phyloP scores from a whole-genome alignment of 192 early-diverging fungal species.

The Entomortierella parvispora region DNA sequence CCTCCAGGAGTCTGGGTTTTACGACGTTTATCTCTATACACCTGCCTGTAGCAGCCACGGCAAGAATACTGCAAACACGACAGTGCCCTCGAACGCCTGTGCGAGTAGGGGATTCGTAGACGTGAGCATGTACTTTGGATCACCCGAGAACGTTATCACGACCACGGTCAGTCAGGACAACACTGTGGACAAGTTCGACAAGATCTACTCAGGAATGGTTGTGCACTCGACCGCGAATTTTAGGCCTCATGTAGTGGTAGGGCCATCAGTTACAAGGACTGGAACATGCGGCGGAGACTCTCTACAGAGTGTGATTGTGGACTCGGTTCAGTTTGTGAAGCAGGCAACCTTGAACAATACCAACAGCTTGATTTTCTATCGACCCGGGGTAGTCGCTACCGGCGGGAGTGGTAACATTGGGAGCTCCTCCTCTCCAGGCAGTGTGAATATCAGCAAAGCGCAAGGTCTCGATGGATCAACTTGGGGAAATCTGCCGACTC shows the following conservation, averaged over 20 bases:
- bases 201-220: conserved; percentile 61
- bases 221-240: conserved; percentile 58
- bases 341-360: conserved; percentile 40
- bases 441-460: too few relatives aligned
- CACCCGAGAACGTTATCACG: conserved; percentile 30
- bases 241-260: conserved; percentile 58
- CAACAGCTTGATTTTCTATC: conserved; percentile 41
- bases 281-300: conserved; percentile 8
- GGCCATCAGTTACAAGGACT: conserved; percentile 21
- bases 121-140: conserved; percentile 42
- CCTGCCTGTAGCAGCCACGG: conserved; percentile 57
- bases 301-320: conserved; percentile 31
- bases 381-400: not conserved
- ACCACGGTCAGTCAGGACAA: conserved; percentile 59
- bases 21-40: conserved; percentile 62
- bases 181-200: conserved; percentile 49
- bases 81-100: conserved; percentile 27
- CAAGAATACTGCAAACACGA: not conserved
- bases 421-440: conserved; percentile 5
- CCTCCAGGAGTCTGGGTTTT: conserved; percentile 69
- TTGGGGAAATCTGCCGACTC: conserved; percentile 45
- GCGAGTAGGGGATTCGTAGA: conserved; percentile 28
- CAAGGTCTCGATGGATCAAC: conserved; percentile 48
- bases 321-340: conserved; percentile 52
- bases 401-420: not conserved